A percentile compares a stretch with the other conserved stretches of the same genome.
Evolutionary conservation across 352 stramenopile species (phyloP).

Genomic region (Globisporangium abappressorium): DNA sequence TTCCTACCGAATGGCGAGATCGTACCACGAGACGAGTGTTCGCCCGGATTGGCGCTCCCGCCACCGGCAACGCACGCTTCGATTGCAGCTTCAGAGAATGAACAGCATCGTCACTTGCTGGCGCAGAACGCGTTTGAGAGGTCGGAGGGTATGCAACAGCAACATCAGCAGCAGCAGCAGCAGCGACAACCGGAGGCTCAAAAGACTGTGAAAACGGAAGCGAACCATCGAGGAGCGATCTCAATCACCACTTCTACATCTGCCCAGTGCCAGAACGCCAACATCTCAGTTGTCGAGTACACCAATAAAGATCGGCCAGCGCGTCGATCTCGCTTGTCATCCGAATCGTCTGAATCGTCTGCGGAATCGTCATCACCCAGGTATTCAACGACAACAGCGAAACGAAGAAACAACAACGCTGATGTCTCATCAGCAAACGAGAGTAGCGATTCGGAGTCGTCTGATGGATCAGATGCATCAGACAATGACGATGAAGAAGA

Average conservation of each 20-base stretch:
- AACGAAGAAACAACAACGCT: constrained; percentile 4
- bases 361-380: constrained; percentile 6
- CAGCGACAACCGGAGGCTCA: background rate
- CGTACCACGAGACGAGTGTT: constrained; percentile 50
- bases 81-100: background rate
- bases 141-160: background rate
- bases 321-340: constrained; percentile 5
- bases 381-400: background rate
- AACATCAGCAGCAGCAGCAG: constrained; percentile 2
- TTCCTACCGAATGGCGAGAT: constrained; percentile 65
- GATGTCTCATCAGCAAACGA: background rate
- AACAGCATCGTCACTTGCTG: constrained; percentile 2
- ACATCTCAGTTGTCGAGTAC: constrained; percentile 2
- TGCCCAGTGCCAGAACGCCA: background rate
- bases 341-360: constrained; percentile 8
- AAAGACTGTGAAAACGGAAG: background rate
- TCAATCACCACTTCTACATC: background rate
- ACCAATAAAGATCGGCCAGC: constrained; percentile 1
- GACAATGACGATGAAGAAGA: constrained; percentile 3
- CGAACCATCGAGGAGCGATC: background rate
- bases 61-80: constrained; percentile 8
- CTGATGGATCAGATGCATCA: background rate
- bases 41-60: constrained; percentile 39
- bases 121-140: background rate
- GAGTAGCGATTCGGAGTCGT: background rate